These are phyloP conservation scores for Beauveria asiatica DNA, from an alignment of 2,329 filamentous ascomycete species.

Conservation along the genomic window DNA sequence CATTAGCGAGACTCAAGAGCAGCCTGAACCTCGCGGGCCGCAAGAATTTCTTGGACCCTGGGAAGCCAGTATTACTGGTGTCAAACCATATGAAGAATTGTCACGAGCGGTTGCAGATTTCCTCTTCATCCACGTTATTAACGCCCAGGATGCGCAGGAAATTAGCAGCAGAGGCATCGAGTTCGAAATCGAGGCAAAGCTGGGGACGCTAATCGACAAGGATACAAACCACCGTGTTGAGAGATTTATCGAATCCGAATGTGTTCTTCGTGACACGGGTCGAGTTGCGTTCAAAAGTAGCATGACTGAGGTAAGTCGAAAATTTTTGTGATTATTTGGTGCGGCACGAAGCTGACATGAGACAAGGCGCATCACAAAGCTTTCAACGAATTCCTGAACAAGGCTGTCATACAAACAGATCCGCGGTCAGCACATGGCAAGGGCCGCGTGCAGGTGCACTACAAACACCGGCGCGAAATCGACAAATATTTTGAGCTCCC, in stretches of 20 bases:
- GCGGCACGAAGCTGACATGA: constrained; percentile 14
- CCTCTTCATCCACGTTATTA: constrained; percentile 62
- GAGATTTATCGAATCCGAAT: constrained; percentile 61
- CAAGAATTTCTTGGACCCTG: constrained; percentile 43
- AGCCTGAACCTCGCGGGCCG: constrained; percentile 19
- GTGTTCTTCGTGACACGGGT: constrained; percentile 53
- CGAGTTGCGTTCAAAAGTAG: constrained; percentile 70
- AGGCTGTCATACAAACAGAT: constrained; percentile 50
- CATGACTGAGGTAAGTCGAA: constrained; percentile 72
- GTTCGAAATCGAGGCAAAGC: constrained; percentile 90
- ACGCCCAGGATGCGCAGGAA: constrained; percentile 56
- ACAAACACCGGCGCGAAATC: constrained; percentile 72
- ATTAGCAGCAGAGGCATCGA: constrained; percentile 57
- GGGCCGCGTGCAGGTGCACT: constrained; percentile 57
- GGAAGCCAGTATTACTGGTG: constrained; percentile 61
- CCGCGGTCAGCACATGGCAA: constrained; percentile 39
- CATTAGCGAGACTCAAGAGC: too few species aligned
- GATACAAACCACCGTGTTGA: constrained; percentile 61
- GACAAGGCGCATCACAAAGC: constrained; percentile 65
- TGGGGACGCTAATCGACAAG: constrained; percentile 72
- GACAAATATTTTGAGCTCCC: constrained; percentile 80
- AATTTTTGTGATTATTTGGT: background rate
- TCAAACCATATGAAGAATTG: constrained; percentile 64
- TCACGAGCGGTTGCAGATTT: constrained; percentile 75
- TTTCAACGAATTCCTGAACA: constrained; percentile 81